These are phyloP conservation scores for barrel medic (Medicago truncatula) DNA, from an alignment of 306 rosid genomes.

Conservation along the genomic window MtrunA17r5.0-ANR NC_053042.1:8627001-8627500, in stretches of 20 bases:
- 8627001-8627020: background rate
- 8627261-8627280: background rate
- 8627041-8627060: background rate
- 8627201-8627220: background rate
- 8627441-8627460: slow-evolving; percentile 12
- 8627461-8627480: slow-evolving; percentile 5
- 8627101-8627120: background rate
- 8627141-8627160: too few species aligned
- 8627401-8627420: slow-evolving; percentile 1
- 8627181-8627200: too few species aligned
- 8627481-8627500: slow-evolving; percentile 27
- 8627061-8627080: background rate
- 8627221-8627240: slow-evolving; percentile 1
- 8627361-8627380: background rate
- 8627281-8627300: background rate
- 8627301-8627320: background rate
- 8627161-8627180: too few species aligned
- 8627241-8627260: background rate
- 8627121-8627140: background rate
- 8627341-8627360: background rate
- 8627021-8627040: too few species aligned
- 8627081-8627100: background rate
- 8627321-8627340: slow-evolving; percentile 5
- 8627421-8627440: slow-evolving; percentile 20
- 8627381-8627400: background rate